A percentile compares a stretch with the other conserved stretches of the same genome.
These are phyloP conservation scores for Penicillium simplicissimum DNA, from an alignment of 495 filamentous ascomycete genomes.

Conservation along the genomic window DNA sequence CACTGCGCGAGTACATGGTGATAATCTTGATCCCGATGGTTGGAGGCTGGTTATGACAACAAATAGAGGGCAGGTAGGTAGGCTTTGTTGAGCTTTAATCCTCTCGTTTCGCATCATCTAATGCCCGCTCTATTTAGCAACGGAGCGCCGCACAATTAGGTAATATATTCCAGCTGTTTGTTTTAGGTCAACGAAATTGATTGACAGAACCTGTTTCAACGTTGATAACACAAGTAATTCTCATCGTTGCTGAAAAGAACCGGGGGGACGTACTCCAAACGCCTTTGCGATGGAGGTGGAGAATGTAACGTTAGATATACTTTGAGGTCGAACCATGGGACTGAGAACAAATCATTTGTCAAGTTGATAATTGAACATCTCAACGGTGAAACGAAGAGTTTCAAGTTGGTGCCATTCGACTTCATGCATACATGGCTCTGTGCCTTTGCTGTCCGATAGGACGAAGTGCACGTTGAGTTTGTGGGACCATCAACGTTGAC, in stretches of 20 bases:
- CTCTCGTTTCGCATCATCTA: neutral
- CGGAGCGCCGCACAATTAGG: neutral
- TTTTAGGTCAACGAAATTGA: conserved; percentile 2
- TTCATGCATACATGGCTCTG: no score
- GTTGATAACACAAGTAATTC: neutral
- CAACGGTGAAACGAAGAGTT: conserved; percentile 5
- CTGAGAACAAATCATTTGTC: neutral
- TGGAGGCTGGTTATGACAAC: conserved; percentile 3
- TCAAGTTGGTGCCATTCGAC: no score
- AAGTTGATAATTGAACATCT: conserved; percentile 4
- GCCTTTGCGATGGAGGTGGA: conserved; percentile 4
- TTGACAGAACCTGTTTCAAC: conserved; percentile 2
- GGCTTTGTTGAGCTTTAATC: conserved; percentile 6
- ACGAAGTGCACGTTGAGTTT: no score
- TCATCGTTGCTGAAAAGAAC: neutral
- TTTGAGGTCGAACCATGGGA: neutral
- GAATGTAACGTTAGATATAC: conserved; percentile 1
- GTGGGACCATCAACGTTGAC: no score
- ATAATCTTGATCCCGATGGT: conserved; percentile 1
- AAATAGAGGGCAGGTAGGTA: conserved; percentile 4
- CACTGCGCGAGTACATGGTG: conserved; percentile 4
- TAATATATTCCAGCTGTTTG: neutral
- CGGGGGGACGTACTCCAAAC: conserved; percentile 3
- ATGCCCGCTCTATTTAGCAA: neutral
- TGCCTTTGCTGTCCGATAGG: no score